Evolutionary conservation across 2,329 filamentous ascomycete species (phyloP), one percentile per base, ranked within the genome.

Genomic region (Colletotrichum scovillei): DNA sequence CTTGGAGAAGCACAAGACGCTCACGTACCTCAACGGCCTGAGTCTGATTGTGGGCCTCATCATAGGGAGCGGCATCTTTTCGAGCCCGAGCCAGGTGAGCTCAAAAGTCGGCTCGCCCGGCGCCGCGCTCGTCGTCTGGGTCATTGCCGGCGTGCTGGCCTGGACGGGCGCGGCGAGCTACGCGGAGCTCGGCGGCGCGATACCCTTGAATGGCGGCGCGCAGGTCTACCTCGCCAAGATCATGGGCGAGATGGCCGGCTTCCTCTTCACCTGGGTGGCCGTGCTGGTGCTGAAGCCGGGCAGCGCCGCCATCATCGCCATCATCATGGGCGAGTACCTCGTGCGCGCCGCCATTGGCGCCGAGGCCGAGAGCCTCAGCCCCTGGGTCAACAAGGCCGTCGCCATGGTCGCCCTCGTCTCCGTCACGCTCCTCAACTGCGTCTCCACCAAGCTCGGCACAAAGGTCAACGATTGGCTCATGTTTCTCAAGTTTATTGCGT

Each of bases 261-360:
- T 99, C 80, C 86, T 98, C 42, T 99, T 98, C 82, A 97, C 95
- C 2, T 99, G 97, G 97, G 95, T 94, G 64, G 95, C 97, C 0
- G 95, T 98, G 19, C 89, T 97, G 73, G 97, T 99, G 14, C 86
- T 99, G 74, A 98, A 98, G 84, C 97, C 97, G 0, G 97, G 97
- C 2, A 94, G 94, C 52, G 92, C 95, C 11, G 97, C 97, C 74
- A 99, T 99, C 80, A 95, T 99, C 76, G 90, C 96, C 76, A 98
- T 99, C 77, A 98, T 99, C 79, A 98, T 98, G 87, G 97, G 97
- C 56, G 97, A 99, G 84, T 99, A 99, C 80, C 86, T 98, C n/a
- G 94, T 98, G 66, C 90, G 95, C 59, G 95, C 95, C 16, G 89
- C 93, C 56, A 92, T 97, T 72, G 95, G 95, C 9, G 92, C 95